phyloP scores from a whole-genome alignment of 805 yeast species.

The Tetrapisispora phaffii region DNA sequence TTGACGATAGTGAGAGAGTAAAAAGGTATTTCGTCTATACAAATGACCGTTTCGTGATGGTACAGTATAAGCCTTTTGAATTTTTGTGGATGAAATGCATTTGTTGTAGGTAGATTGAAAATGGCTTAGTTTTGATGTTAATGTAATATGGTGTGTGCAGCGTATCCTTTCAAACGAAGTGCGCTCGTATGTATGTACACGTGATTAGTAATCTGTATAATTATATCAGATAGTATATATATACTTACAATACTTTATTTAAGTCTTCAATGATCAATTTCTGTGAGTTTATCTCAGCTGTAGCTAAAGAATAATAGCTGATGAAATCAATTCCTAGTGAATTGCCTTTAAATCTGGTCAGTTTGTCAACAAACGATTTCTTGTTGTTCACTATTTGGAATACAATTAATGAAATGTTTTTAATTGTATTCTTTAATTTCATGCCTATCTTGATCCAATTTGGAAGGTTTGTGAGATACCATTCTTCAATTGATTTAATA shows the following conservation, averaged over 20 bases:
- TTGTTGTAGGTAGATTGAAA: too few relatives aligned
- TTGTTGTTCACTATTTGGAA: conserved; percentile 28
- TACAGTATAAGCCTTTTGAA: too few relatives aligned
- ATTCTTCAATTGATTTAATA: background rate
- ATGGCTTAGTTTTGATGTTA: too few relatives aligned
- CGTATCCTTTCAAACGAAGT: too few relatives aligned
- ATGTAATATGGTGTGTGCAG: too few relatives aligned
- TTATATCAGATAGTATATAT: too few relatives aligned
- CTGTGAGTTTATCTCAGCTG: background rate
- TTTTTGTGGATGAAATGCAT: too few relatives aligned
- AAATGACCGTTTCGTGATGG: too few relatives aligned
- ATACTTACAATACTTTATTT: background rate
- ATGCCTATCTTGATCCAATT: conserved; percentile 3
- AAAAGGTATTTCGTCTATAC: too few relatives aligned
- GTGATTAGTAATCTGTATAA: too few relatives aligned
- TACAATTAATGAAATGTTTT: conserved; percentile 30
- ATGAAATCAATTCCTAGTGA: conserved; percentile 25
- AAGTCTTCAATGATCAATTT: background rate
- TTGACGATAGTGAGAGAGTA: too few relatives aligned
- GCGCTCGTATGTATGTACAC: too few relatives aligned
- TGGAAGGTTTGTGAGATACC: background rate
- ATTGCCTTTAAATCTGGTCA: conserved; percentile 27
- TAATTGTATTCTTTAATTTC: conserved; percentile 37
- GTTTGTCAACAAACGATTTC: conserved; percentile 22
- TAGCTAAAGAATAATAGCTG: background rate